Evolutionary conservation across 805 yeast genomes (phyloP).

Genomic region (Saccharomycopsis synnaedendra): DNA sequence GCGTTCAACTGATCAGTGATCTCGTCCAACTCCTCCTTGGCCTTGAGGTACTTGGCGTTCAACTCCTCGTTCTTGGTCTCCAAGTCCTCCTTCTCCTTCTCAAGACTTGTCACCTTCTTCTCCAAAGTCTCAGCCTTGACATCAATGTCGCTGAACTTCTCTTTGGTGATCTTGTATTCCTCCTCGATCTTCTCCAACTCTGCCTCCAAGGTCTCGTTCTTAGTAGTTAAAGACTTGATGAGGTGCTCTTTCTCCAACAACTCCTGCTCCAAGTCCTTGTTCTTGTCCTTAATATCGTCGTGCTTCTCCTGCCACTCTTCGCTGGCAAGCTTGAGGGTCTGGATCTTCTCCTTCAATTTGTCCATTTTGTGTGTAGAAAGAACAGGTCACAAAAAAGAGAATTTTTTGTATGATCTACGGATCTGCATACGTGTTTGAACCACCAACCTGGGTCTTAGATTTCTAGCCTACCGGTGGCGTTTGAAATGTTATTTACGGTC

Average conservation of each 20-base stretch:
- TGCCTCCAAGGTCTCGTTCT: constrained; percentile 47
- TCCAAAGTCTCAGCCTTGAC: constrained; percentile 55
- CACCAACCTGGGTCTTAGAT: no score
- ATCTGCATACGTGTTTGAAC: no score
- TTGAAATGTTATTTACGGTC: no score
- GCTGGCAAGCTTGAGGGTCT: constrained; percentile 48
- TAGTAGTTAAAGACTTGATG: constrained; percentile 50
- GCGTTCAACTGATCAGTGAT: constrained; percentile 56
- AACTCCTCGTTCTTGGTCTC: constrained; percentile 50
- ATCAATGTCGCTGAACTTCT: constrained; percentile 52
- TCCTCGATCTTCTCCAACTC: constrained; percentile 40
- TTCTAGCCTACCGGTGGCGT: no score
- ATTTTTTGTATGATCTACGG: no score
- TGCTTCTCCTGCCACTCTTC: constrained; percentile 61
- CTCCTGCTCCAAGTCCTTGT: constrained; percentile 54
- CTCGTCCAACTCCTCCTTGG: constrained; percentile 52
- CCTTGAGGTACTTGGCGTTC: constrained; percentile 41
- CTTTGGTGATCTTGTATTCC: constrained; percentile 45
- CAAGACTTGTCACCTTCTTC: constrained; percentile 53
- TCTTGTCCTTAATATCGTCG: constrained; percentile 41
- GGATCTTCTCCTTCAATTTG: constrained; percentile 16
- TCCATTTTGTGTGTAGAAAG: constrained; percentile 7
- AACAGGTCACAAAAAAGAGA: background rate
- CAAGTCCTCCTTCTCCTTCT: constrained; percentile 48
- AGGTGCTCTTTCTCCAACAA: constrained; percentile 50